These are phyloP conservation scores for Parathielavia hyrcaniae DNA, from an alignment of 495 filamentous ascomycete species.

Conservation along the genomic window DNA sequence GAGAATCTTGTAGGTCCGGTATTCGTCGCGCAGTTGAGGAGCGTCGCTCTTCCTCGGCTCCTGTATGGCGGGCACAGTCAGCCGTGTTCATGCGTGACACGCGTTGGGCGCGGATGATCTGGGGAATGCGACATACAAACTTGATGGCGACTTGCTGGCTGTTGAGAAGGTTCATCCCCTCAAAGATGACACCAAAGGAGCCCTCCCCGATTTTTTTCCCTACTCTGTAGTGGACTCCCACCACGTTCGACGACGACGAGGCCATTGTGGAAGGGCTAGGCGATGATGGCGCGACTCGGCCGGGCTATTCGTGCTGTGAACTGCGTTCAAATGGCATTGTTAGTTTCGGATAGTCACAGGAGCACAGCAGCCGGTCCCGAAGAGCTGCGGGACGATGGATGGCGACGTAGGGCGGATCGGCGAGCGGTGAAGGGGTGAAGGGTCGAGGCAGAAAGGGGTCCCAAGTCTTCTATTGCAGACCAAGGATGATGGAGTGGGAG, in stretches of 20 bases:
- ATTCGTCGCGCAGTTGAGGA: constrained; percentile 96
- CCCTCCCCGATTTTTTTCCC: constrained; percentile 99
- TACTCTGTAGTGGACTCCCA: constrained; percentile 97
- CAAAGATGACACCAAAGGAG: constrained; percentile 98
- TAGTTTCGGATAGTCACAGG: neutral
- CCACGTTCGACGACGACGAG: constrained; percentile 94
- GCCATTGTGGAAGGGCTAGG: constrained; percentile 54
- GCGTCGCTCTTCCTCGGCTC: constrained; percentile 99
- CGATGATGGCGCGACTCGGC: constrained; percentile 1
- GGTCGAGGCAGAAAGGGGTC: neutral
- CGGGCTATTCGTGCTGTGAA: neutral
- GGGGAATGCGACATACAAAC: constrained; percentile 62
- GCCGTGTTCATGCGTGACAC: neutral
- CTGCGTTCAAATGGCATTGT: neutral
- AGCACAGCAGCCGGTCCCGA: no score
- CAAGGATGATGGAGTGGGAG: neutral
- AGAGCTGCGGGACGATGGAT: neutral
- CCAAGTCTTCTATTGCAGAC: neutral
- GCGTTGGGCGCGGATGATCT: neutral
- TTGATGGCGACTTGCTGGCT: constrained; percentile 99
- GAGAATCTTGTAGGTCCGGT: constrained; percentile 98
- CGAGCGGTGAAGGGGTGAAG: neutral
- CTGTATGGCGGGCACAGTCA: constrained; percentile 39
- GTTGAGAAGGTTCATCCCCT: constrained; percentile 97
- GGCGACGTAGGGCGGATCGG: neutral